Conservation (phyloP, 768 basidiomycete species). For the Cubamyces lactineus region DNA sequence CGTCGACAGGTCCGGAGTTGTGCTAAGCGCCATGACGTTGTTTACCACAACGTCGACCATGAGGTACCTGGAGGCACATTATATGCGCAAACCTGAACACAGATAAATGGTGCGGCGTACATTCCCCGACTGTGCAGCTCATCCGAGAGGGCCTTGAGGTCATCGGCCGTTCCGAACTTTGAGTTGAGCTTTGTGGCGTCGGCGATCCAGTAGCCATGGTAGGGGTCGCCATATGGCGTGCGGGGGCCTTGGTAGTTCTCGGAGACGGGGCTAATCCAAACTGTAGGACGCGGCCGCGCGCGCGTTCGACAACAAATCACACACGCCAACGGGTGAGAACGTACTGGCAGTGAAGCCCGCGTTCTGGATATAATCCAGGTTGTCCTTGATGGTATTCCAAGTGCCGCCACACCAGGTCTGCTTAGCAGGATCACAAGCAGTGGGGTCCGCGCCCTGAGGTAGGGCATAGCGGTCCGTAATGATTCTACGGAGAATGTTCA, state of each 20-base stretch:
- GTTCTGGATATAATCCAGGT: constrained; percentile 84
- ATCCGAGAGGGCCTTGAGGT: constrained; percentile 65
- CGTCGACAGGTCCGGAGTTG: constrained; percentile 58
- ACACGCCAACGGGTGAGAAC: constrained; percentile 25
- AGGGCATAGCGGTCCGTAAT: constrained; percentile 81
- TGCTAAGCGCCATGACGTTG: constrained; percentile 77
- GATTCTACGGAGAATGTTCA: constrained; percentile 43
- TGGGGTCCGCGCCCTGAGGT: constrained; percentile 52
- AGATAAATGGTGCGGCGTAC: constrained; percentile 42
- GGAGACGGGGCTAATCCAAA: constrained; percentile 85
- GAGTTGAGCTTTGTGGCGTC: constrained; percentile 69
- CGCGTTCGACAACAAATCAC: constrained; percentile 1
- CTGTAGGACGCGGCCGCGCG: constrained; percentile 36
- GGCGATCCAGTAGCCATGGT: constrained; percentile 86
- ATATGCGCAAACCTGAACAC: constrained; percentile 1
- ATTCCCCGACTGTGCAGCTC: constrained; percentile 76
- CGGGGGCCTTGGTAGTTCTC: constrained; percentile 75
- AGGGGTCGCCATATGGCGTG: constrained; percentile 78
- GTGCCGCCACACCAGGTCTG: constrained; percentile 87
- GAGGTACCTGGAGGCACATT: constrained; percentile 52
- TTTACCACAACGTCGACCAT: constrained; percentile 89
- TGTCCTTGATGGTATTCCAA: constrained; percentile 73
- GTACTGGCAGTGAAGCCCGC: constrained; percentile 80
- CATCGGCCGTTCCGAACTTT: constrained; percentile 72
- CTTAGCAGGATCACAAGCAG: constrained; percentile 56